Percentiles rank a stretch among this genome's conserved stretches.
Evolutionary conservation across 2,329 filamentous ascomycete genomes (phyloP).

Genomic region (Aspergillus unguis): DNA sequence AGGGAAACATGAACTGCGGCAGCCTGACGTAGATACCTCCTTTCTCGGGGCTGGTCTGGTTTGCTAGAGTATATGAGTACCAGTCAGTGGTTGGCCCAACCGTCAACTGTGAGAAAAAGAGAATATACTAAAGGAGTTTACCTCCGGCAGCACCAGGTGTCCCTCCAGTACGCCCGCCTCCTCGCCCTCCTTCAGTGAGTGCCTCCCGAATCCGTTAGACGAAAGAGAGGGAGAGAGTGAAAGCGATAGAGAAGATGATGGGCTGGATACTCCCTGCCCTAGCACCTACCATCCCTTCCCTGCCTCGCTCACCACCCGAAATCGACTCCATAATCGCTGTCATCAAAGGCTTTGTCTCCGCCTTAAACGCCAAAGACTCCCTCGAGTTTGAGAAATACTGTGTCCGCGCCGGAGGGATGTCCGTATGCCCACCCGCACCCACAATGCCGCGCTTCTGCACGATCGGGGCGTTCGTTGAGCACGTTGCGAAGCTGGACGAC

Average conservation of each 20-base stretch:
- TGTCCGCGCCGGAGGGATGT: conserved; percentile 33
- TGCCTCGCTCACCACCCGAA: neutral
- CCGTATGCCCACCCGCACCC: conserved; percentile 30
- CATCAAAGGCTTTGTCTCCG: conserved; percentile 29
- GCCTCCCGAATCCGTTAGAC: no score
- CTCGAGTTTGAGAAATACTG: conserved; percentile 35
- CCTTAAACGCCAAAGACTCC: conserved; percentile 30
- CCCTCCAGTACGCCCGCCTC: neutral
- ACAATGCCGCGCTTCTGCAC: conserved; percentile 34
- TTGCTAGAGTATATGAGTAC: conserved; percentile 3
- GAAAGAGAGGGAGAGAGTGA: no score
- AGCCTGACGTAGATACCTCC: neutral
- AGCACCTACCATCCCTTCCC: neutral
- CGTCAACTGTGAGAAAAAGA: neutral
- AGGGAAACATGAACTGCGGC: neutral
- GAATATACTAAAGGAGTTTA: neutral
- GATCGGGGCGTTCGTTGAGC: conserved; percentile 34
- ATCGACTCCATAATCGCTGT: conserved; percentile 25
- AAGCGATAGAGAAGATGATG: neutral
- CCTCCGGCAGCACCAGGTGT: neutral
- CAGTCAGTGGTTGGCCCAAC: neutral
- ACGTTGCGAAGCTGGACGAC: conserved; percentile 26
- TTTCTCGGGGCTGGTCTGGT: neutral
- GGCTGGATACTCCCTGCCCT: neutral
- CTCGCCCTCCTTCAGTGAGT: neutral